phyloP scores from a whole-genome alignment of 495 filamentous ascomycete species.

The Podospora conica region DNA sequence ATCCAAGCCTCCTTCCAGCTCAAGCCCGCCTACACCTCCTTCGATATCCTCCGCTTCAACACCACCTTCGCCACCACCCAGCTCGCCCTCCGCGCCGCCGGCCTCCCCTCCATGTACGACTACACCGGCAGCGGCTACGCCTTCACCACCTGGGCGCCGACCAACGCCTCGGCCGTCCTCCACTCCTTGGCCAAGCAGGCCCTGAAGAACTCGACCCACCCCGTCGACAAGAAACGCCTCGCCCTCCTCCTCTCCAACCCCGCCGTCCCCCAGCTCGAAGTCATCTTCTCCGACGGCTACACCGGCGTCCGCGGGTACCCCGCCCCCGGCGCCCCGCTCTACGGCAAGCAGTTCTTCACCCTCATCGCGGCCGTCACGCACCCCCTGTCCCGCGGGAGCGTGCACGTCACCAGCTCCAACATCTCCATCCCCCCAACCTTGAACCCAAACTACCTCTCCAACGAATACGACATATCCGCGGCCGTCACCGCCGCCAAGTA shows the following conservation, averaged over 20 bases:
- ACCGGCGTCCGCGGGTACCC: slow-evolving; percentile 31
- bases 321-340: slow-evolving; percentile 17
- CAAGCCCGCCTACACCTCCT: slow-evolving; percentile 8
- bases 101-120: slow-evolving; percentile 29
- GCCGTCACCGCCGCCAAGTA: slow-evolving; percentile 14
- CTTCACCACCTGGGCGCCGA: slow-evolving; percentile 18
- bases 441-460: slow-evolving; percentile 20
- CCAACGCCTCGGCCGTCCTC: neutral
- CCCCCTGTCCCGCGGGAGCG: slow-evolving; percentile 45
- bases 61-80: slow-evolving; percentile 41
- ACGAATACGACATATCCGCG: slow-evolving; percentile 21
- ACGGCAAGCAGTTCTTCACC: slow-evolving; percentile 34
- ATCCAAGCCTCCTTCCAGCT: slow-evolving; percentile 21
- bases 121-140: slow-evolving; percentile 20
- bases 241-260: slow-evolving; percentile 14
- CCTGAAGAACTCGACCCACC: neutral
- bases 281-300: slow-evolving; percentile 28
- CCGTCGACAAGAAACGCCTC: slow-evolving; percentile 14
- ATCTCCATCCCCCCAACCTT: slow-evolving; percentile 8
- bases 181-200: slow-evolving; percentile 11
- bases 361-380: slow-evolving; percentile 34
- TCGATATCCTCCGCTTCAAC: slow-evolving; percentile 40
- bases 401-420: slow-evolving; percentile 39
- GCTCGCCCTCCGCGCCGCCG: slow-evolving; percentile 13
- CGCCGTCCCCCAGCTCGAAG: slow-evolving; percentile 23